phyloP scores from a whole-genome alignment of 331 rosid species.

The Malus hybrid region DNA sequence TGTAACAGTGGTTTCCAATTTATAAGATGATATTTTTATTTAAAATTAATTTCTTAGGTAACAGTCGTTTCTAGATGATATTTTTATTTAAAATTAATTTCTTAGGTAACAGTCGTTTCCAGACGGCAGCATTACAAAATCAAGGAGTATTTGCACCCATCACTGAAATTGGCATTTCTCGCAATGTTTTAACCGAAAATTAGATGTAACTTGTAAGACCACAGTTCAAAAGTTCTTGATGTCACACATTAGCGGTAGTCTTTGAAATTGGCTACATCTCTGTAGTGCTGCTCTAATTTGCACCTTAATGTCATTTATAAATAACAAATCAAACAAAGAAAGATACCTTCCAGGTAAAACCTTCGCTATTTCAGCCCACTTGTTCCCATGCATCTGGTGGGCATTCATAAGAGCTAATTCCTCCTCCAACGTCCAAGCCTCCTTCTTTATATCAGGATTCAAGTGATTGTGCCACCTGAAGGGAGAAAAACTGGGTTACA shows the following conservation, averaged over 20 bases:
- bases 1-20: neutral
- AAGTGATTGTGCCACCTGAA: constrained; percentile 99
- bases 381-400: constrained; percentile 77
- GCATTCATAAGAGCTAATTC: constrained; percentile 85
- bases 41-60: neutral
- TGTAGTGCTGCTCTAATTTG: neutral
- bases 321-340: constrained; percentile 16
- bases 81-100: too few species aligned
- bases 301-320: constrained; percentile 4
- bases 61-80: neutral
- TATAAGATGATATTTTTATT: too few species aligned
- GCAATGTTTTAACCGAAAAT: too few species aligned
- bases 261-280: neutral
- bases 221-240: neutral
- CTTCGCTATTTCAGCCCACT: constrained; percentile 99
- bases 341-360: constrained; percentile 86
- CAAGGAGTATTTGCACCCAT: too few species aligned
- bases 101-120: neutral
- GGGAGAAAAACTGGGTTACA: neutral
- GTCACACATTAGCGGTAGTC: neutral
- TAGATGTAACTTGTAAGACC: neutral
- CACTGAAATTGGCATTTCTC: neutral
- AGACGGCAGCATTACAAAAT: neutral
- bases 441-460: constrained; percentile 91
- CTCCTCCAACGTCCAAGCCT: constrained; percentile 91